Base-by-base conservation (phyloP, 2,329 filamentous ascomycete genomes). In the Arthrocladium fulminans region DNA sequence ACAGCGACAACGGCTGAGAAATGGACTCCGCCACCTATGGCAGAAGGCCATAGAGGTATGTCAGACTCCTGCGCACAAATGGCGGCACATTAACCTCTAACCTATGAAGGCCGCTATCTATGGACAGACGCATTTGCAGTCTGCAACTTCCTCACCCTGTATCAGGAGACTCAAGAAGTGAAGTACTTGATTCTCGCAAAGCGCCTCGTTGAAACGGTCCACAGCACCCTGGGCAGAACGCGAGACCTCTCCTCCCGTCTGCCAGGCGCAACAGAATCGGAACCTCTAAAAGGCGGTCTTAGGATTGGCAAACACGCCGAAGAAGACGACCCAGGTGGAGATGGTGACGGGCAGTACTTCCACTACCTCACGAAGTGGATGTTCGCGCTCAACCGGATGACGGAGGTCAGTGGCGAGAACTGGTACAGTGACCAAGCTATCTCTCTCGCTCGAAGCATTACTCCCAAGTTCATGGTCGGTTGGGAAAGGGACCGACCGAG, bases 361-460 rank as follows among this genome's bases (percentile, higher is more conserved):
- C 77, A 80, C 55, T 80, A 80, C 53, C 64, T 80, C 17, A 80
- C 76, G 0, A 57, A 80, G 3, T 81, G 77, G 77, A 79, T 80
- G 76, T 80, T 79, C 58, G 76, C 77, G 1, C 65, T 81, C 3
- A 79, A 77, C 56, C 66, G 77, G 1, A 63, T 79, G 34, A 66
- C 73, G 0, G 51, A 72, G 29, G 76, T 73, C 2, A 68, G 71
- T 1, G 64, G 64, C 0, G 68, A 78, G 19, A 55, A 59, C 8
- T 55, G 51, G 6, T 80, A 72, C 52, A 79, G 79, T 52, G 61
- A 65, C 23, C 65, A 73, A 44, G 77, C 75, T 0, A 65, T 78
- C 2, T 63, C 72, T 49, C 62, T 81, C 9, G 76, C 75, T 3
- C 66, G 67, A 52, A 71, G 73, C 0, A 71, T 78, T 7, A 75